Evolutionary conservation across 192 early-diverging fungal species (phyloP).

Genomic region (Entophlyctis luteolus): DNA sequence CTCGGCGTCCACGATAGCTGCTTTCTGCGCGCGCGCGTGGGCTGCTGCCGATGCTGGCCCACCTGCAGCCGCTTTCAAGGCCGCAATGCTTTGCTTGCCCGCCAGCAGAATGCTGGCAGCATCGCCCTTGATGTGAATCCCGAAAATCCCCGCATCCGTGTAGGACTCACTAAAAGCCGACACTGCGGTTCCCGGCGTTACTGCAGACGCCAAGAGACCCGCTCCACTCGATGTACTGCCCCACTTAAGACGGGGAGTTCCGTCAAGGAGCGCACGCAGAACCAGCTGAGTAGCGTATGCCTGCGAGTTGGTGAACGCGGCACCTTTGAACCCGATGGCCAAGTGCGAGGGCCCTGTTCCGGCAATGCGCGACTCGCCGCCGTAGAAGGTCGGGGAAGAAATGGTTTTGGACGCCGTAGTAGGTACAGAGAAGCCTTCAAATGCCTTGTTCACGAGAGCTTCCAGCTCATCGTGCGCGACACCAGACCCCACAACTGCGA

Average conservation of each 20-base stretch:
- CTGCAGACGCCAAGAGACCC: slow-evolving; percentile 61
- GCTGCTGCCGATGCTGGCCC: slow-evolving; percentile 34
- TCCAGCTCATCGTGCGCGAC: slow-evolving; percentile 70
- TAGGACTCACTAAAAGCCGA: slow-evolving; percentile 78
- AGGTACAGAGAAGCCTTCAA: slow-evolving; percentile 30
- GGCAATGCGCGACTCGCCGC: slow-evolving; percentile 81
- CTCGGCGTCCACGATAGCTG: slow-evolving; percentile 48
- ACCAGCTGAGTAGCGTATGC: slow-evolving; percentile 61
- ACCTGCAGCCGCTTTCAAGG: slow-evolving; percentile 42
- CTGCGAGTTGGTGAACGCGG: slow-evolving; percentile 53
- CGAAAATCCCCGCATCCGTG: slow-evolving; percentile 89
- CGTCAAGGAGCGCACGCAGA: slow-evolving; percentile 46
- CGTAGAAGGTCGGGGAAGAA: slow-evolving; percentile 65
- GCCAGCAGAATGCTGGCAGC: slow-evolving; percentile 36
- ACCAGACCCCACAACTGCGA: slow-evolving; percentile 83
- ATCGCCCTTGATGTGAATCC: slow-evolving; percentile 62
- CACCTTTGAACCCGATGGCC: slow-evolving; percentile 78
- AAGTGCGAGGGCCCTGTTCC: slow-evolving; percentile 55
- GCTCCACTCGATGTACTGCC: slow-evolving; percentile 33
- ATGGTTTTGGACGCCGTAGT: slow-evolving; percentile 32
- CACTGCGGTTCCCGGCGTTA: slow-evolving; percentile 50
- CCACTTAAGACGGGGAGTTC: slow-evolving; percentile 44
- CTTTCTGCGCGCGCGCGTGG: slow-evolving; percentile 46
- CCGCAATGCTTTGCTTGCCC: slow-evolving; percentile 34
- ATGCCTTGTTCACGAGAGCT: slow-evolving; percentile 57